Evolutionary conservation across 2,329 filamentous ascomycete genomes (phyloP).

Genomic region (Monosporascus sp.): DNA sequence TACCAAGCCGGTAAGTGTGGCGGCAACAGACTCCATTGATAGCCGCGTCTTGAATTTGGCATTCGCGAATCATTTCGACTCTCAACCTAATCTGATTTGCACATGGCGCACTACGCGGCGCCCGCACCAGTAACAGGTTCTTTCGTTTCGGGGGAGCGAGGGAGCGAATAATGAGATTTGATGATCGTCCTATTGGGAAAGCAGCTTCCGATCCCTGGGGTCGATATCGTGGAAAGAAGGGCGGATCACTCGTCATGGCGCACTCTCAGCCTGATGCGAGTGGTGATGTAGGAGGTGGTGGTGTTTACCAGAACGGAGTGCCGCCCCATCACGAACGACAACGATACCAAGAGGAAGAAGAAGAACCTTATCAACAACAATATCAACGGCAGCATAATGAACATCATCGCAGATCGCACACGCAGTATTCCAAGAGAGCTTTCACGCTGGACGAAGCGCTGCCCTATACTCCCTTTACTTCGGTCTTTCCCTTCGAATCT

Average conservation of each 20-base stretch:
- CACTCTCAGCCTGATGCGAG: conserved; percentile 12
- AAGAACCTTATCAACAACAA: conserved; percentile 6
- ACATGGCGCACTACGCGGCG: background rate
- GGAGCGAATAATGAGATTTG: background rate
- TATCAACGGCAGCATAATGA: conserved; percentile 3
- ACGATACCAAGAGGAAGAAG: conserved; percentile 11
- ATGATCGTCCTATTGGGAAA: background rate
- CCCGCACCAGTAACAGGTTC: background rate
- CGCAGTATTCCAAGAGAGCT: conserved; percentile 29
- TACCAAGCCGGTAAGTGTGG: no score
- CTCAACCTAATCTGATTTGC: background rate
- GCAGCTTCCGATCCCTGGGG: background rate
- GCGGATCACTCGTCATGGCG: conserved; percentile 15
- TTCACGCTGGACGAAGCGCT: conserved; percentile 70
- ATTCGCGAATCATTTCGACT: no score
- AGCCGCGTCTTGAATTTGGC: background rate
- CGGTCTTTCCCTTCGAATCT: conserved; percentile 72
- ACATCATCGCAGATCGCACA: background rate
- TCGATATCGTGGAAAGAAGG: background rate
- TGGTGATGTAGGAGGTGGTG: background rate
- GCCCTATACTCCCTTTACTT: conserved; percentile 77
- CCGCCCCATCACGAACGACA: conserved; percentile 18
- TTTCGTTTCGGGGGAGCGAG: background rate
- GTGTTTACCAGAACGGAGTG: conserved; percentile 20
- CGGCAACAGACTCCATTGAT: background rate